phyloP scores from a whole-genome alignment of 768 basidiomycete species.

The Leccinum arenicola region DNA sequence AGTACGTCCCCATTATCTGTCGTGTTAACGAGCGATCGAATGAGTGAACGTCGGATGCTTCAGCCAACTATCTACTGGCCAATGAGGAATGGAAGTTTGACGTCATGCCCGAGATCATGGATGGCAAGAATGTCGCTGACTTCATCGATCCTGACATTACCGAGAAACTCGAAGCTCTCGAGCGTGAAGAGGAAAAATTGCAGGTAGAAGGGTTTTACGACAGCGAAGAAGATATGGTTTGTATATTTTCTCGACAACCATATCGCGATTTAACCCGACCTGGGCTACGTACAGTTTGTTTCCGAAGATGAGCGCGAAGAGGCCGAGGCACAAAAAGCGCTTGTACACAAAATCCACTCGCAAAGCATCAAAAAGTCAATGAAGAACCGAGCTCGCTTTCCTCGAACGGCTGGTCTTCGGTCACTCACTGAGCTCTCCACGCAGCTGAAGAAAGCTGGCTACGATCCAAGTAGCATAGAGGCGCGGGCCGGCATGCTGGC shows the following conservation, averaged over 20 bases:
- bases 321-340: slow-evolving; percentile 52
- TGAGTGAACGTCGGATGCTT: slow-evolving; percentile 5
- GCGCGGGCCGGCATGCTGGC: slow-evolving; percentile 85
- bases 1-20: slow-evolving; percentile 44
- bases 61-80: slow-evolving; percentile 88
- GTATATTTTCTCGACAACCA: slow-evolving; percentile 16
- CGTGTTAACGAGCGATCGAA: not conserved
- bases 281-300: slow-evolving; percentile 36
- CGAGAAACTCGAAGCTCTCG: slow-evolving; percentile 94
- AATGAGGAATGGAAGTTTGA: slow-evolving; percentile 96
- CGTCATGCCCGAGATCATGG: slow-evolving; percentile 96
- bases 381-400: slow-evolving; percentile 81
- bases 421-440: slow-evolving; percentile 71
- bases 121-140: slow-evolving; percentile 98
- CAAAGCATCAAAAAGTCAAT: slow-evolving; percentile 81
- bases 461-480: slow-evolving; percentile 84
- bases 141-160: slow-evolving; percentile 98
- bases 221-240: slow-evolving; percentile 80
- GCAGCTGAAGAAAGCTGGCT: slow-evolving; percentile 82
- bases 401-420: slow-evolving; percentile 67
- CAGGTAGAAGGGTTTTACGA: slow-evolving; percentile 95
- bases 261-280: not conserved
- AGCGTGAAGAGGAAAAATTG: slow-evolving; percentile 94
- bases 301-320: slow-evolving; percentile 82
- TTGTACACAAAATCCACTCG: slow-evolving; percentile 66